A percentile compares a stretch with the other conserved stretches of the same genome.
These are phyloP conservation scores for Magnolia sinica DNA, from an alignment of 164 flowering plant genomes.

Conservation along the genomic window DNA sequence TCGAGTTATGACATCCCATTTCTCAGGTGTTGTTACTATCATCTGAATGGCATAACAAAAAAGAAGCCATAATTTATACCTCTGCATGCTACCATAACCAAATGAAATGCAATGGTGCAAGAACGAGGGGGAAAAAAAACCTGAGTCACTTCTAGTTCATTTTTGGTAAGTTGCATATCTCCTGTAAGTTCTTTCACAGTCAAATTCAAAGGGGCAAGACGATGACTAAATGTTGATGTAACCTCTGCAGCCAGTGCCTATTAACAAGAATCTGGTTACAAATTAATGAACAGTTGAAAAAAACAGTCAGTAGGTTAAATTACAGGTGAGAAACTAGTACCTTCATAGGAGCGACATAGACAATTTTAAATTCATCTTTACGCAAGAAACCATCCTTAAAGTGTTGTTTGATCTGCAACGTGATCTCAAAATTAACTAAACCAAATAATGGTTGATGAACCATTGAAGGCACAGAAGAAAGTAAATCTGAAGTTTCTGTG, in stretches of 20 bases:
- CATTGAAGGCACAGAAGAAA: not conserved
- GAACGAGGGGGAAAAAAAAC: constrained; percentile 21
- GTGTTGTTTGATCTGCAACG: constrained; percentile 82
- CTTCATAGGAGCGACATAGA: constrained; percentile 99
- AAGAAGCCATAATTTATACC: constrained; percentile 1
- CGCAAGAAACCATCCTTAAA: constrained; percentile 91
- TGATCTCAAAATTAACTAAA: constrained; percentile 6
- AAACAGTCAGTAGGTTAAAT: constrained; percentile 6
- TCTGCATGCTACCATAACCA: constrained; percentile 2
- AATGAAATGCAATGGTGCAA: not conserved
- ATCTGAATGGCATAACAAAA: constrained; percentile 47
- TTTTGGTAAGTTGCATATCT: constrained; percentile 92
- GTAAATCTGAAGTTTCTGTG: constrained; percentile 2
- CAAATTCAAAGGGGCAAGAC: constrained; percentile 85
- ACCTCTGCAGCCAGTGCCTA: constrained; percentile 99
- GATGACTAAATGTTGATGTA: constrained; percentile 82
- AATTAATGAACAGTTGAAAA: not conserved
- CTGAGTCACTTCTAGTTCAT: constrained; percentile 96
- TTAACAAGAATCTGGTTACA: not conserved
- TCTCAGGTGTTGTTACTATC: constrained; percentile 99
- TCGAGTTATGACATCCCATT: constrained; percentile 99
- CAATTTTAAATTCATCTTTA: constrained; percentile 89
- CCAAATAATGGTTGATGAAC: constrained; percentile 1
- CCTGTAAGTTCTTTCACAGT: constrained; percentile 95
- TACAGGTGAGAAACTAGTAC: constrained; percentile 26